Percentiles rank a stretch among this genome's conserved stretches.
Evolutionary conservation across 2,329 filamentous ascomycete genomes (phyloP).

Genomic region (Purpureocillium takamizusanense): DNA sequence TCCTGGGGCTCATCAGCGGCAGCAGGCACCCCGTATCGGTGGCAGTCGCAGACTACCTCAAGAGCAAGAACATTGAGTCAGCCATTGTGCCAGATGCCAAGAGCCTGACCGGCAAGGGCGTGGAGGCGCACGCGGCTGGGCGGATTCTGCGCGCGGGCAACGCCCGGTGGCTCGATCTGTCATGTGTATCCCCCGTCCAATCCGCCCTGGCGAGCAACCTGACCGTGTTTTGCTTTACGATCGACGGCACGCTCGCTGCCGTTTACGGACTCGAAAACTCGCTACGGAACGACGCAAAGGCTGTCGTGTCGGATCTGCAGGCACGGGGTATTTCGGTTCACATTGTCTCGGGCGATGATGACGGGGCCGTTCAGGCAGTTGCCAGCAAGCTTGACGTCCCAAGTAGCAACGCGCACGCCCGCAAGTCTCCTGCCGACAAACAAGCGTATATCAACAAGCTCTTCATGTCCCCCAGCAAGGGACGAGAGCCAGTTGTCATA

Average conservation of each 20-base stretch:
- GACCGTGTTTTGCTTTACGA: conserved; percentile 39
- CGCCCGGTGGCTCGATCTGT: conserved; percentile 34
- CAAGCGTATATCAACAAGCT: conserved; percentile 32
- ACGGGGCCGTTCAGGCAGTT: conserved; percentile 33
- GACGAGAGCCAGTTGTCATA: conserved; percentile 36
- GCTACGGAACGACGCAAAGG: conserved; percentile 31
- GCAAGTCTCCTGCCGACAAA: conserved; percentile 37
- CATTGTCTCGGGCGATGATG: conserved; percentile 44
- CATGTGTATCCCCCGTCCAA: conserved; percentile 20
- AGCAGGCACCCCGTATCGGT: conserved; percentile 44
- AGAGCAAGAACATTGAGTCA: conserved; percentile 6
- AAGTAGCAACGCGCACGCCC: conserved; percentile 25
- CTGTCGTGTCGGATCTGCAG: conserved; percentile 25
- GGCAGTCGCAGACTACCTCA: conserved; percentile 34
- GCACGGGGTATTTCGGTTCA: conserved; percentile 31
- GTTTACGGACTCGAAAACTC: conserved; percentile 38
- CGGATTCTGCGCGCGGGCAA: conserved; percentile 37
- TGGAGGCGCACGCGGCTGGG: conserved; percentile 25
- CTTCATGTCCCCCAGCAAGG: conserved; percentile 11
- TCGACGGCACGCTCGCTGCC: conserved; percentile 25
- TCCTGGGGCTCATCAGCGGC: conserved; percentile 24
- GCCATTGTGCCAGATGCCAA: conserved; percentile 19
- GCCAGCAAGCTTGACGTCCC: conserved; percentile 32
- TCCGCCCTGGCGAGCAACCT: conserved; percentile 22
- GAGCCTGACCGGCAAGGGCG: conserved; percentile 34